Evolutionary conservation across 441 rosid genomes (phyloP).

Genomic region (Rhodomyrtus psidioides): DNA sequence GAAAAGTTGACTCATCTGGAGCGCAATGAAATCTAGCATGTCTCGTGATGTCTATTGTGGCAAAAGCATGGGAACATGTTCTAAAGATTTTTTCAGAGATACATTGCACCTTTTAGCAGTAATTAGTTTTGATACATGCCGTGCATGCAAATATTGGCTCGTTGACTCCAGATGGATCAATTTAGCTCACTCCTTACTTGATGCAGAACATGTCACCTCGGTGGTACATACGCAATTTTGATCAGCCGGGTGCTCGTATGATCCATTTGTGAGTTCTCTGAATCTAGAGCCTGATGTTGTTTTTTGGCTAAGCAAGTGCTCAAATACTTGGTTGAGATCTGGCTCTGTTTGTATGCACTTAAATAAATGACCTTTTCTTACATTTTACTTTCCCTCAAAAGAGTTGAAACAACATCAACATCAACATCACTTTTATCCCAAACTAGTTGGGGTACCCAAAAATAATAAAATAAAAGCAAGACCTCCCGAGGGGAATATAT

Average conservation of each 20-base stretch:
- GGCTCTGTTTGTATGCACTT: neutral
- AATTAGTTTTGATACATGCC: neutral
- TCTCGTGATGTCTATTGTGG: neutral
- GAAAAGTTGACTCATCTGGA: neutral
- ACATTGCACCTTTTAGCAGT: neutral
- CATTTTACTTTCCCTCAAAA: neutral
- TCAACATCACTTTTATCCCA: too few species aligned
- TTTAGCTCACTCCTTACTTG: conserved; percentile 2
- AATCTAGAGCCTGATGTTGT: neutral
- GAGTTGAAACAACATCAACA: too few species aligned
- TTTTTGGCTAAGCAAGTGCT: neutral
- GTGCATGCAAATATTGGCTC: neutral
- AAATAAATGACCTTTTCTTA: neutral
- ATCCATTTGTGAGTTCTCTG: conserved; percentile 69
- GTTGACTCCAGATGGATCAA: neutral
- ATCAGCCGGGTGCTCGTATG: conserved; percentile 51
- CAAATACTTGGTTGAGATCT: neutral
- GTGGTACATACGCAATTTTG: conserved; percentile 83
- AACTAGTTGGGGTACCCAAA: too few species aligned
- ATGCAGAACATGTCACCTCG: conserved; percentile 75
- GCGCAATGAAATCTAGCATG: neutral
- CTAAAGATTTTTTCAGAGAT: neutral
- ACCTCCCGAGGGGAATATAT: too few species aligned
- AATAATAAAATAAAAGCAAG: too few species aligned
- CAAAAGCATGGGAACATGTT: neutral